phyloP scores from a whole-genome alignment of 768 basidiomycete species.

The Auricularia heimuer region DNA sequence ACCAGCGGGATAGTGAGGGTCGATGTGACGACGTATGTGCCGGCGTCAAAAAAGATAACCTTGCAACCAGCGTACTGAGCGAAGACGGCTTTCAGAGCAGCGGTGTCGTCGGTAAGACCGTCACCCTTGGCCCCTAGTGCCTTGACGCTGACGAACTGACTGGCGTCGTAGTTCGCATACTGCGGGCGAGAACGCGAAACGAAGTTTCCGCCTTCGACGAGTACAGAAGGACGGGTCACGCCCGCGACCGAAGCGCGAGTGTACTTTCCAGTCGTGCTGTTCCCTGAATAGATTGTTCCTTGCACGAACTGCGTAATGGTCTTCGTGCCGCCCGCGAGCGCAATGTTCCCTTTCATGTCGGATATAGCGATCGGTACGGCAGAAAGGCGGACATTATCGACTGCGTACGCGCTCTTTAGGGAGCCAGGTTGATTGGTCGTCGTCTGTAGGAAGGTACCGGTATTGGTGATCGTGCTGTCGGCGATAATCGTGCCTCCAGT shows the following conservation, averaged over 20 bases:
- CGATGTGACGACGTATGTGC: slow-evolving; percentile 8
- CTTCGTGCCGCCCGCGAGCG: slow-evolving; percentile 9
- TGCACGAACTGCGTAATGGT: slow-evolving; percentile 12
- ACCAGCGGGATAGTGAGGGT: slow-evolving; percentile 13
- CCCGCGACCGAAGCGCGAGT: slow-evolving; percentile 3
- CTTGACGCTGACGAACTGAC: slow-evolving; percentile 12
- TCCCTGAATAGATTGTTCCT: slow-evolving; percentile 12
- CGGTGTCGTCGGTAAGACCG: slow-evolving; percentile 14
- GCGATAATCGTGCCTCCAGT: not conserved
- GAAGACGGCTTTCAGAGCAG: slow-evolving; percentile 13
- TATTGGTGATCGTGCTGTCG: slow-evolving; percentile 9
- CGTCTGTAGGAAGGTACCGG: slow-evolving; percentile 12
- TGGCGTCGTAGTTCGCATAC: slow-evolving; percentile 7
- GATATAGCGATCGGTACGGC: slow-evolving; percentile 10
- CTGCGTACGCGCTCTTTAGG: slow-evolving; percentile 8
- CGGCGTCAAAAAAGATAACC: slow-evolving; percentile 15
- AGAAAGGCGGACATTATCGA: slow-evolving; percentile 12
- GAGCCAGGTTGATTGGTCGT: slow-evolving; percentile 6
- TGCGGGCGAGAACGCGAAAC: not conserved
- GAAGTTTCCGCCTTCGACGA: slow-evolving; percentile 8
- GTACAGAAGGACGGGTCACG: slow-evolving; percentile 8
- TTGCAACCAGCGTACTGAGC: slow-evolving; percentile 11
- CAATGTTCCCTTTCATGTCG: slow-evolving; percentile 7
- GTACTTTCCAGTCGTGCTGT: not conserved
- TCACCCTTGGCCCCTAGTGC: slow-evolving; percentile 12